phyloP scores from a whole-genome alignment of 306 rosid genomes.

The Cicer chorassanicum region DNA sequence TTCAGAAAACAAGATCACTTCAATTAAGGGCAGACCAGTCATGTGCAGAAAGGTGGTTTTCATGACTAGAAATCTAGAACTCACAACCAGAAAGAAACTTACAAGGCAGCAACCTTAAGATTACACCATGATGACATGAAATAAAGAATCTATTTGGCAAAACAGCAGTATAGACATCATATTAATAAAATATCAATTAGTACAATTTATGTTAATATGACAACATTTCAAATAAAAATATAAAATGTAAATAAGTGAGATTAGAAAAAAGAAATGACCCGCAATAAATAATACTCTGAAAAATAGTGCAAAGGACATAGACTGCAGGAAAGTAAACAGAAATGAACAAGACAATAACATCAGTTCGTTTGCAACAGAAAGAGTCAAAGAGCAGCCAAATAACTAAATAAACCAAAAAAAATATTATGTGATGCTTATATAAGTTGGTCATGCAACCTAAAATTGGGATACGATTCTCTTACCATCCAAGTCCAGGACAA shows the following conservation, averaged over 20 bases:
- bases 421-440: neutral
- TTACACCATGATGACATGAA: conserved; percentile 27
- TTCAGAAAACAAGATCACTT: neutral
- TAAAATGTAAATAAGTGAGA: neutral
- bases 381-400: no score
- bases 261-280: neutral
- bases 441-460: conserved; percentile 10
- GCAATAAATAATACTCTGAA: neutral
- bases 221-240: no score
- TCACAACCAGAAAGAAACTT: neutral
- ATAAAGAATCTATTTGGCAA: conserved; percentile 21
- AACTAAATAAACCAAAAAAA: no score
- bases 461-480: conserved; percentile 45
- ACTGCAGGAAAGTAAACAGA: conserved; percentile 1
- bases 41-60: neutral
- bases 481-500: conserved; percentile 98
- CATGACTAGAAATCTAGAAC: neutral
- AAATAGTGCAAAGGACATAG: neutral
- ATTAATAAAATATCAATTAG: conserved; percentile 8
- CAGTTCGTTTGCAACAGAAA: no score
- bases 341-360: neutral
- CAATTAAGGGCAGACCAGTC: conserved; percentile 2
- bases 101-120: conserved; percentile 22
- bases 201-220: no score
- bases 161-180: neutral